Evolutionary conservation across 805 yeast genomes (phyloP).

Genomic region (Cyberlindnera mississippiensis): DNA sequence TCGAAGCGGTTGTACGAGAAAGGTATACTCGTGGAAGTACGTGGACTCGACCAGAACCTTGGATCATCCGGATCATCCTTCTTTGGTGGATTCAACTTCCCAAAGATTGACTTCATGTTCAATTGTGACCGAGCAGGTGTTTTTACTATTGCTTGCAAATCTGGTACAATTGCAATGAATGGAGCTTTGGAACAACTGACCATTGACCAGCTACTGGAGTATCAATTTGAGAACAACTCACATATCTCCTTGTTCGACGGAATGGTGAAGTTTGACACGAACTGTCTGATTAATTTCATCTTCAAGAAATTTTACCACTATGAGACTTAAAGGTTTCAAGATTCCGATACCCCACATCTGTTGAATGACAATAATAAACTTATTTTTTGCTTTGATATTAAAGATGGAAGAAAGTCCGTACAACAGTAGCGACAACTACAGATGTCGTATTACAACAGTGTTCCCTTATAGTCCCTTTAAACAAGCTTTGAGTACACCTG

Average conservation of each 20-base stretch:
- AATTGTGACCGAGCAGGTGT: constrained; percentile 70
- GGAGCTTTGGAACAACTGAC: constrained; percentile 51
- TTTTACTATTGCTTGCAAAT: constrained; percentile 71
- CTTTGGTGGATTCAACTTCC: constrained; percentile 45
- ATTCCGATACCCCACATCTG: no score
- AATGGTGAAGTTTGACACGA: constrained; percentile 64
- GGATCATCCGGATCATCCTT: constrained; percentile 33
- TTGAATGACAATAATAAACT: no score
- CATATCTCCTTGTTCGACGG: constrained; percentile 59
- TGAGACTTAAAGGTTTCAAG: constrained; percentile 6
- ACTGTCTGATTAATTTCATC: constrained; percentile 62
- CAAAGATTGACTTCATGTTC: constrained; percentile 69
- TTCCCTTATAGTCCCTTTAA: no score
- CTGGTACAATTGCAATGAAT: constrained; percentile 63
- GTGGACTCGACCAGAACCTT: constrained; percentile 44
- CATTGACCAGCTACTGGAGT: constrained; percentile 65
- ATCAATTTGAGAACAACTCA: constrained; percentile 65
- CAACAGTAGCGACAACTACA: no score
- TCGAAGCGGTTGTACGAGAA: constrained; percentile 72
- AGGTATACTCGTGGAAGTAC: constrained; percentile 58
- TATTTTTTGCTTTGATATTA: no score
- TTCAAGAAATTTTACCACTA: constrained; percentile 70
- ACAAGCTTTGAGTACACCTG: neutral
- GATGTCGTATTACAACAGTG: no score
- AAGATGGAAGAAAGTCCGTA: no score